Evolutionary conservation across 495 filamentous ascomycete species (phyloP), one percentile per base, ranked within the genome.

Genomic region (Penicillium simplicissimum): DNA sequence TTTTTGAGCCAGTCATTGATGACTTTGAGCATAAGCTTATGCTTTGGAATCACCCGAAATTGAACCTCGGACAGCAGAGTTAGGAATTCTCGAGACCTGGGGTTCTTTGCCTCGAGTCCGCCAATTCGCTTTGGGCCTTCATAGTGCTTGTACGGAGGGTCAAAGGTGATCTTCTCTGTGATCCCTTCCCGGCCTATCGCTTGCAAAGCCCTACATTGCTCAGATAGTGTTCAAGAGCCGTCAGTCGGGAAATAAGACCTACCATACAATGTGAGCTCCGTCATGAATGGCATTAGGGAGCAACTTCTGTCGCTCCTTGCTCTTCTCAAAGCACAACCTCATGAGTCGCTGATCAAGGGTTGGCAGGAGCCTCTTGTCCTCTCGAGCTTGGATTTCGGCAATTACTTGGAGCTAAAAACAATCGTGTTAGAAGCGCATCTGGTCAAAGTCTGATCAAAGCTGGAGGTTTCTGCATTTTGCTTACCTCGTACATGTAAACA

Each of bases 401-500:
- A 52, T n/a, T 3, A 52, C 48, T 52, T 52, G 48, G 1, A 52
- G 48, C 48, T 52, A 19, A 2, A 34, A 19, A 31, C n/a, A 19
- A 8, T 17, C 33, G 9, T 33, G 48, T 23, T n/a, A 31, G 23
- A 25, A 34, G 13, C 8, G 11, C 17, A 21, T 4, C 7, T 45
- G 2, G 3, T 8, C 21, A 7, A 23, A 45, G 4, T n/a, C n/a
- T n/a, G n/a, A n/a, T n/a, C n/a, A n/a, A n/a, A n/a, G n/a, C n/a
- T n/a, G n/a, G n/a, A n/a, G n/a, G n/a, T 0, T 8, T 3, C 19
- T 11, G 57, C 43, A 65, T 49, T 34, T 8, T 19, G 85, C 90
- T 83, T 76, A 96, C 91, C 78, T 97, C 93, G 62, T 92, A 98
- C 75, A 97, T 93, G 58, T 85, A 87, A 48, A 97, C 80, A 0